Conservation (phyloP, 768 basidiomycete genomes). For the Amanita molliuscula region DNA sequence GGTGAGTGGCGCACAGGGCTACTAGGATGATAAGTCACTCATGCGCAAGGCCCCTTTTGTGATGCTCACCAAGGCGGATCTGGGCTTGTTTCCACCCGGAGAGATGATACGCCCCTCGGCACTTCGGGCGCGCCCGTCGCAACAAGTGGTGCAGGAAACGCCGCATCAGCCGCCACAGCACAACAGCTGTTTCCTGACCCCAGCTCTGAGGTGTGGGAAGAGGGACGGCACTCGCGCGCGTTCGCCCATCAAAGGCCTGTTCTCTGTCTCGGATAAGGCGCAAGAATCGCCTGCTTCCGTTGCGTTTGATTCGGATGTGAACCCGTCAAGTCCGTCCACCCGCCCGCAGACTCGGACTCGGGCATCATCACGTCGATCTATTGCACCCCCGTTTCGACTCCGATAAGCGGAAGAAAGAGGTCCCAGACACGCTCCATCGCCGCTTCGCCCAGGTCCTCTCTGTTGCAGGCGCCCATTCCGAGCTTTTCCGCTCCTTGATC, state of each 20-base stretch:
- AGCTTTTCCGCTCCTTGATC: neutral
- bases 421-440: neutral
- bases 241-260: constrained; percentile 21
- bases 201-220: constrained; percentile 6
- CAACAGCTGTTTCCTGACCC: constrained; percentile 4
- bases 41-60: constrained; percentile 11
- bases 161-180: constrained; percentile 1
- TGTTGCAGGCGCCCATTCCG: neutral
- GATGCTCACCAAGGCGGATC: constrained; percentile 26
- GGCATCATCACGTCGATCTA: neutral
- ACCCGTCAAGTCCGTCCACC: neutral
- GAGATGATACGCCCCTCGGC: constrained; percentile 30
- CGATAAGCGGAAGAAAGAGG: neutral
- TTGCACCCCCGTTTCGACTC: neutral
- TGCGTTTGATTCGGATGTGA: neutral
- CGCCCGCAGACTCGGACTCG: neutral
- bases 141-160: neutral
- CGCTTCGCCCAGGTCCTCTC: neutral
- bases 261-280: constrained; percentile 3
- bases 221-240: constrained; percentile 16
- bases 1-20: constrained; percentile 10
- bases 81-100: constrained; percentile 21
- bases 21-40: neutral
- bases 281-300: neutral
- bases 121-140: constrained; percentile 1